Evolutionary conservation across 345 rosid genomes (phyloP).

Genomic region (Cochlearia excelsa): DNA sequence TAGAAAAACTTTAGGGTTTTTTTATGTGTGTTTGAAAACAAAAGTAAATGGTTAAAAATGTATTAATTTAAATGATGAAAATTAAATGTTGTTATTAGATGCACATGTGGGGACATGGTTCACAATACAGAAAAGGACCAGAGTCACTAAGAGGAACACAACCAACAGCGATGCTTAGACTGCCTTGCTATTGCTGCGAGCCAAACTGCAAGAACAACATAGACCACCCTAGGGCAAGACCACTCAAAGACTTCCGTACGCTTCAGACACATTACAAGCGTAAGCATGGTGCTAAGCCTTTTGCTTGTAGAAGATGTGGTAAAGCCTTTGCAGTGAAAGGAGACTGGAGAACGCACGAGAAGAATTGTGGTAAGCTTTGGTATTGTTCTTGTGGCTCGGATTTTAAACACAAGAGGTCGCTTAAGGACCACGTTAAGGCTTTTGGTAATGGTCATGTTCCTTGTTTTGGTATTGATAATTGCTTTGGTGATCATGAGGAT

Average conservation of each 20-base stretch:
- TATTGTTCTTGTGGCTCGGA: constrained; percentile 94
- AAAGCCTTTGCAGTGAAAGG: constrained; percentile 94
- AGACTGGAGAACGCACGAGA: constrained; percentile 99
- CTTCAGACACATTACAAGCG: constrained; percentile 98
- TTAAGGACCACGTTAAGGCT: constrained; percentile 86
- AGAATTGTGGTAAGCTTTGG: constrained; percentile 97
- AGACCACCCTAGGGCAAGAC: constrained; percentile 83
- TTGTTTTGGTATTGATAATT: constrained; percentile 49
- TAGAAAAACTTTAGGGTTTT: no score
- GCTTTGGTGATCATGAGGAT: constrained; percentile 46
- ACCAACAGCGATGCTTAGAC: constrained; percentile 90
- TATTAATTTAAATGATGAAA: neutral
- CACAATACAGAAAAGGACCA: constrained; percentile 94
- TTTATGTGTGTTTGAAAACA: no score
- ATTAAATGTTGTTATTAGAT: constrained; percentile 45
- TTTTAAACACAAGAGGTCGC: constrained; percentile 94
- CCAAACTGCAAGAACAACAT: constrained; percentile 94
- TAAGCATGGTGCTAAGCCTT: constrained; percentile 91
- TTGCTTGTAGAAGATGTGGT: constrained; percentile 89
- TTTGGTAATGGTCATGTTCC: constrained; percentile 84
- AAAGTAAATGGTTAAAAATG: neutral
- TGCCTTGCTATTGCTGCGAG: constrained; percentile 96
- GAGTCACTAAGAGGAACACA: constrained; percentile 92
- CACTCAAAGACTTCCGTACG: constrained; percentile 93
- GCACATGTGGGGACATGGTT: constrained; percentile 99